Base-by-base conservation (phyloP, 495 filamentous ascomycete species). In the Lichina pygmaea region DNA sequence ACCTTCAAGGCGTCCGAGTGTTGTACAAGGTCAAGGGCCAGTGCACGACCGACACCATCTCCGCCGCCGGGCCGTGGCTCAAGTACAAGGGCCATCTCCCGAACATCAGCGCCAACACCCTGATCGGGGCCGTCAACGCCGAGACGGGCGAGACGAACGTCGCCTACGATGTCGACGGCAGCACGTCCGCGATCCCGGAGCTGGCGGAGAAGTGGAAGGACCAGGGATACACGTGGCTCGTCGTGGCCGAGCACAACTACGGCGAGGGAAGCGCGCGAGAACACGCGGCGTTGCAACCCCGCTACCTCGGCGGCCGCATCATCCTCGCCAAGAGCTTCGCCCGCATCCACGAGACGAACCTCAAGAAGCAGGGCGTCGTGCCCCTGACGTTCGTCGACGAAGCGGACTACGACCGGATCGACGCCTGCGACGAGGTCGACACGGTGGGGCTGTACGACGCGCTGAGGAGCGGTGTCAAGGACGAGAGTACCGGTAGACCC, bases 41-140 rank as follows among this genome's bases (percentile, higher is more conserved):
- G 61, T 95, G 89, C 71, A 93, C 89, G 34, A 97, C 89, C 34
- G 89, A 97, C 61, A 93, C 89, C 49, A 97, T 97, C 58, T 94
- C 86, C 16, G 89, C 86, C 6, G 89, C 89, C 3, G 89, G 89
- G 6, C 86, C 86, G 4, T 97, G 89, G 89, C 68, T 97, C 34
- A 95, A 94, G 62, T 97, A 93, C 72, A 95, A 95, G 68, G 89
- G 89, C 50, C 89, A 97, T 59, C 72, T 97, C 33, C 83, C 86
- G 57, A 97, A 97, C 64, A 97, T 97, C 64, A 78, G 73, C 49
- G 81, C 74, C 51, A 97, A 97, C 69, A 97, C 89, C 0, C 73
- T 97, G 41, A 93, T 93, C 60, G 84, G 82, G 31, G 89, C 89
- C 49, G 71, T 81, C 53, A 93, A 93, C 59, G 85, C 81, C 30